Evolutionary conservation across 371 early-diverging fungal species (phyloP).

Genomic region (Nosema granulosis): DNA sequence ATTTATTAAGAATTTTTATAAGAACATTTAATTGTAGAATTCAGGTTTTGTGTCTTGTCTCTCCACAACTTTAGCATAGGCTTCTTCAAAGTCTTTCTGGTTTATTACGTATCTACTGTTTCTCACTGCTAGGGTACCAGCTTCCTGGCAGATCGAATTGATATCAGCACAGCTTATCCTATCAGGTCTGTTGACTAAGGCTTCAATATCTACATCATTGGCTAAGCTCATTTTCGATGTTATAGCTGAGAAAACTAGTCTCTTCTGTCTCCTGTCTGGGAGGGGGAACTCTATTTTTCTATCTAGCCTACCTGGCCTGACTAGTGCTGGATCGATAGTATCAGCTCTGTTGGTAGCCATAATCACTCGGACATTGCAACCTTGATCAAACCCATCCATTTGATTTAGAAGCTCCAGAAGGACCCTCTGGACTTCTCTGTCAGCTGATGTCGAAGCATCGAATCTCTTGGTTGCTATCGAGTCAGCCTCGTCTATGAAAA

Average conservation of each 20-base stretch:
- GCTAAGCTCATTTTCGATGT: constrained; percentile 94
- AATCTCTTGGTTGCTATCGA: constrained; percentile 95
- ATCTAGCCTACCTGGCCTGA: constrained; percentile 91
- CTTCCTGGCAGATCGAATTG: constrained; percentile 97
- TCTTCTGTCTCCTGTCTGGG: constrained; percentile 97
- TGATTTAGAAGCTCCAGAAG: constrained; percentile 94
- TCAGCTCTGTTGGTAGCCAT: constrained; percentile 99
- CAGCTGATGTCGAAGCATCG: constrained; percentile 98
- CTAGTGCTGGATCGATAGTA: constrained; percentile 86
- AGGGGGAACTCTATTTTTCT: constrained; percentile 84
- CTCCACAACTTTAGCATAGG: constrained; percentile 68
- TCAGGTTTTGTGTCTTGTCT: constrained; percentile 56
- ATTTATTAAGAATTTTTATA: neutral
- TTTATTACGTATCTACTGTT: constrained; percentile 92
- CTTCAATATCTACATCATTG: constrained; percentile 95
- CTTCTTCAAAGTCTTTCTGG: constrained; percentile 93
- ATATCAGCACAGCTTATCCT: constrained; percentile 96
- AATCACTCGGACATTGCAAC: constrained; percentile 96
- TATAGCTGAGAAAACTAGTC: constrained; percentile 90
- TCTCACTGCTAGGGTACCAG: constrained; percentile 96
- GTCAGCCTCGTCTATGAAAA: constrained; percentile 97
- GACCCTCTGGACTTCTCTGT: constrained; percentile 98
- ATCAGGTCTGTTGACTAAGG: constrained; percentile 92
- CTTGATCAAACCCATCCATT: constrained; percentile 99
- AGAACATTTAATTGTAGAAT: constrained; percentile 60